Evolutionary conservation across 1,284 basidiomycete genomes (phyloP), one percentile per base, ranked within the genome.

Genomic region (Schizophyllum amplum): DNA sequence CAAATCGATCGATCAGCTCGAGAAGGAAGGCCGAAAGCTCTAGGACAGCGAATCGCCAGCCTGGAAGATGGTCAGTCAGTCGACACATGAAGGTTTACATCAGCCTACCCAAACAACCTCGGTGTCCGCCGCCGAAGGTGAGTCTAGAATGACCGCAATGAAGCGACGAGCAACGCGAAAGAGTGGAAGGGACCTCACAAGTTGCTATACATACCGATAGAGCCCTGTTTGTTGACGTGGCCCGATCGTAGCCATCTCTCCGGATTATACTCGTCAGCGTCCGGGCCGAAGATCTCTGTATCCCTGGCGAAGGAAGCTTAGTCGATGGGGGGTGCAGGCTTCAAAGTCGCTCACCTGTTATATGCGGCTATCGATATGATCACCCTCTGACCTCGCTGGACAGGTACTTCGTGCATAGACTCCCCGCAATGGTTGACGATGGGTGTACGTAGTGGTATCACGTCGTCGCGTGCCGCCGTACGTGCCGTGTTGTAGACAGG

Each of bases 1-100:
- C 75, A 57, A 82, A 82, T 55, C 73, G 71, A 52, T 71, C 66
- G 48, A 82, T 58, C 4, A 78, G 69, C 61, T 80, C 76, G 26
- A 76, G 72, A 6, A 81, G 65, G 64, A 83, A 76, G 0, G 73
- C 69, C 59, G 81, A 79, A 22, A 83, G 68, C 60, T 83, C 79
- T 47, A 77, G 66, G 0, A 81, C 63, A 5, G 71, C 75, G 47
- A 9, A 47, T 46, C n/a, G 9, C 42, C n/a, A 54, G 53, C 4
- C 22, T 22, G 50, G 26, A 53, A 24, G 20, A 33, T 47, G 17
- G 7, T 48, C 11, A n/a, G 17, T 5, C 9, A 59, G 57, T 26
- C 57, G 62, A 42, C 22, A 46, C 17, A 22, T 48, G 57, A 66
- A 26, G 59, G 73, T 71, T 78, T 77, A 62, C 83, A 80, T 58